Evolutionary conservation across 257 asterid genomes (phyloP).

Genomic region (Handroanthus guayacan): DNA sequence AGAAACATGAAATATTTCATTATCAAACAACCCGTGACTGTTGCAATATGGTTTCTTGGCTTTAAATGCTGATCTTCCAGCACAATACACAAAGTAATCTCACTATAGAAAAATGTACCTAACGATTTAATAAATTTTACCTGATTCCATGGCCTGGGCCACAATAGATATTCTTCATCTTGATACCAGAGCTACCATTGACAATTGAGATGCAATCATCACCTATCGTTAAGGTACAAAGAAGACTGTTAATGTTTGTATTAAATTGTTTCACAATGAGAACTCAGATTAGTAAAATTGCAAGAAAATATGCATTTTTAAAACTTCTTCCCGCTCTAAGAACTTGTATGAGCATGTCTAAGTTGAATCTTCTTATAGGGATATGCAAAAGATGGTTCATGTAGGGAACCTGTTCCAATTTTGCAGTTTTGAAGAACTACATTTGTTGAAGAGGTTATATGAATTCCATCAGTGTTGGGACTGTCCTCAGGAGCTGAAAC

Average conservation of each 20-base stretch:
- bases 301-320: background rate
- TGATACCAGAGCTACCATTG: constrained; percentile 72
- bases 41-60: constrained; percentile 1
- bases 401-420: constrained; percentile 81
- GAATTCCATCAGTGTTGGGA: constrained; percentile 98
- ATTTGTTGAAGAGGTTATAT: constrained; percentile 78
- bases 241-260: background rate
- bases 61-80: constrained; percentile 17
- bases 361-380: background rate
- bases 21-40: background rate
- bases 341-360: background rate
- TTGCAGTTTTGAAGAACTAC: constrained; percentile 82
- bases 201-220: constrained; percentile 96
- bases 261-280: background rate
- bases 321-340: background rate
- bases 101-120: background rate
- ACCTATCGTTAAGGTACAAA: constrained; percentile 47
- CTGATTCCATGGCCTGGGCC: constrained; percentile 99
- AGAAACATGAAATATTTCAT: background rate
- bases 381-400: background rate
- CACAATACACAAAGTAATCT: background rate
- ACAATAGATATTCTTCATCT: constrained; percentile 76
- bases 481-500: constrained; percentile 86
- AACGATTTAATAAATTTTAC: constrained; percentile 37
- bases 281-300: background rate